Conservation (phyloP, 2,329 filamentous ascomycete genomes). For the Metarhizium rileyi region DNA sequence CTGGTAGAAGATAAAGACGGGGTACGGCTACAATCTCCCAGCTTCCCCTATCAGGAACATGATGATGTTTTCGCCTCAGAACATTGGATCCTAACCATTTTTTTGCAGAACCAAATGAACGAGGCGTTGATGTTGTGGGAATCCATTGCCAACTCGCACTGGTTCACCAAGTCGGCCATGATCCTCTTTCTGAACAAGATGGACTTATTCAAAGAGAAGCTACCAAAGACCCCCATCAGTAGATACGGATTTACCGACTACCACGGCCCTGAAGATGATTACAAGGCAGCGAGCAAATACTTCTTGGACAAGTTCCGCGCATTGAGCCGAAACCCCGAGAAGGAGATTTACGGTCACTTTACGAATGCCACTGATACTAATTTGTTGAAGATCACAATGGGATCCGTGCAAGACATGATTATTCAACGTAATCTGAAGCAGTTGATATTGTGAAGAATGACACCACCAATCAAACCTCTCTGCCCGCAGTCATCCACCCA, state of each 20-base stretch:
- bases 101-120: conserved; percentile 74
- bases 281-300: conserved; percentile 67
- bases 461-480: background rate
- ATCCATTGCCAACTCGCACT: conserved; percentile 76
- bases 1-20: conserved; percentile 94
- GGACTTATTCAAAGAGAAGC: conserved; percentile 73
- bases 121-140: conserved; percentile 82
- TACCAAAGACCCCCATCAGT: conserved; percentile 59
- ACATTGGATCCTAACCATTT: conserved; percentile 8
- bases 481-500: background rate
- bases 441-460: conserved; percentile 43
- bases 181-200: conserved; percentile 86
- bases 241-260: conserved; percentile 72
- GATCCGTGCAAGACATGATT: conserved; percentile 78
- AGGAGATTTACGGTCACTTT: conserved; percentile 54
- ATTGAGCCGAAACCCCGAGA: conserved; percentile 59
- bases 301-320: conserved; percentile 74
- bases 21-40: conserved; percentile 33
- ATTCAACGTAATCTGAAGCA: conserved; percentile 76
- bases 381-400: conserved; percentile 77
- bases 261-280: conserved; percentile 59
- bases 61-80: background rate
- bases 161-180: conserved; percentile 73
- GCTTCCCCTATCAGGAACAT: background rate
- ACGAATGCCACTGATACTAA: conserved; percentile 59